Evolutionary conservation across 2,329 filamentous ascomycete species (phyloP).

Genomic region (Cordyceps sp.): DNA sequence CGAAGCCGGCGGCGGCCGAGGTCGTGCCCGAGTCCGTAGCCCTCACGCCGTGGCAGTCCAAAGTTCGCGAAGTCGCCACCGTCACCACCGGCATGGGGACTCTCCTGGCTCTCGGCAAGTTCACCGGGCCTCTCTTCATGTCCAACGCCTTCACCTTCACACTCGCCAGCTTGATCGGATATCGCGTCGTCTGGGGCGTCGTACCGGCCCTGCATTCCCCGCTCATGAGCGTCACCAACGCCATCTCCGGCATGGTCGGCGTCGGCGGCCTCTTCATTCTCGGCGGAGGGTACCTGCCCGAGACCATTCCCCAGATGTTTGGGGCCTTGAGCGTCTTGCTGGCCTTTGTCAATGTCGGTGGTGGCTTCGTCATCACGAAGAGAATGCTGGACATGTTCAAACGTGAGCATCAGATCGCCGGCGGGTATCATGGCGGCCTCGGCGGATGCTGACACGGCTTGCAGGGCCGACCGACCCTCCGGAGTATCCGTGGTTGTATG

Average conservation of each 20-base stretch:
- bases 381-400: constrained; percentile 90
- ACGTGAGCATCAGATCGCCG: constrained; percentile 23
- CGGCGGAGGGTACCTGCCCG: constrained; percentile 62
- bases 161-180: constrained; percentile 71
- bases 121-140: constrained; percentile 76
- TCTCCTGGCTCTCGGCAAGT: constrained; percentile 60
- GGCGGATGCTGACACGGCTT: constrained; percentile 4
- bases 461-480: constrained; percentile 63
- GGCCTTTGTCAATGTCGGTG: constrained; percentile 77
- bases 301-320: constrained; percentile 62
- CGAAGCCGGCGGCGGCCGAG: constrained; percentile 25
- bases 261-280: constrained; percentile 80
- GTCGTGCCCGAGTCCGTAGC: constrained; percentile 37
- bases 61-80: constrained; percentile 54
- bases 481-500: constrained; percentile 80
- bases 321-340: constrained; percentile 68
- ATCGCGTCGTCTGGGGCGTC: constrained; percentile 80
- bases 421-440: not conserved
- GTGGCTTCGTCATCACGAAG: constrained; percentile 83
- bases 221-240: constrained; percentile 85
- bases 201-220: constrained; percentile 71
- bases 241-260: constrained; percentile 83
- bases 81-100: constrained; percentile 67
- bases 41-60: constrained; percentile 69
- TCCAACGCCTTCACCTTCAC: constrained; percentile 72